phyloP scores from a whole-genome alignment of 2,329 filamentous ascomycete species.

The Aphanoascus verrucosus region DNA sequence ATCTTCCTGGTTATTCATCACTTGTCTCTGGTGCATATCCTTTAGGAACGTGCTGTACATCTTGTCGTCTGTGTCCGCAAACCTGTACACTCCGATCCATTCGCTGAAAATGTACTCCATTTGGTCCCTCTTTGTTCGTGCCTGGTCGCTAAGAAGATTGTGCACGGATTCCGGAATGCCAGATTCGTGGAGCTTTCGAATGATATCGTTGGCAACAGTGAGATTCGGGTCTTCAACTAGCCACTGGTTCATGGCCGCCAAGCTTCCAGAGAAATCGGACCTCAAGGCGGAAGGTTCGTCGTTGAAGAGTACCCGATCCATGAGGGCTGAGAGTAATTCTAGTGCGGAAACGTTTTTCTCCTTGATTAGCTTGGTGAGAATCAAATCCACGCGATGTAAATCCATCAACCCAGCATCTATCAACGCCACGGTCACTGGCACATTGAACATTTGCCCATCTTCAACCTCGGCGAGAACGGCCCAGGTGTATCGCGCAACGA shows the following conservation, averaged over 20 bases:
- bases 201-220: constrained; percentile 57
- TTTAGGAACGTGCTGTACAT: constrained; percentile 65
- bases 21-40: constrained; percentile 64
- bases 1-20: constrained; percentile 65
- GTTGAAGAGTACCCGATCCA: constrained; percentile 68
- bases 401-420: constrained; percentile 52
- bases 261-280: constrained; percentile 72
- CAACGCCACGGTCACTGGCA: constrained; percentile 50
- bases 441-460: constrained; percentile 53
- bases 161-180: constrained; percentile 47
- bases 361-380: constrained; percentile 61
- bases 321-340: constrained; percentile 66
- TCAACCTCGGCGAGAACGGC: constrained; percentile 42
- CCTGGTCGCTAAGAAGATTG: constrained; percentile 46
- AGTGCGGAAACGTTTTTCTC: constrained; percentile 61
- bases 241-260: constrained; percentile 74
- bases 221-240: constrained; percentile 61
- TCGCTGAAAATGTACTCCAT: constrained; percentile 94
- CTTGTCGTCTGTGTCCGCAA: constrained; percentile 63
- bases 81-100: constrained; percentile 75
- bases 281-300: constrained; percentile 68
- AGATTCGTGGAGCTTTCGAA: constrained; percentile 50
- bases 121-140: constrained; percentile 59
- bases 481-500: constrained; percentile 45
- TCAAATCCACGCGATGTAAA: constrained; percentile 55